Conservation (phyloP, 2,329 filamentous ascomycete species). For the Aaosphaeria arxii region DNA sequence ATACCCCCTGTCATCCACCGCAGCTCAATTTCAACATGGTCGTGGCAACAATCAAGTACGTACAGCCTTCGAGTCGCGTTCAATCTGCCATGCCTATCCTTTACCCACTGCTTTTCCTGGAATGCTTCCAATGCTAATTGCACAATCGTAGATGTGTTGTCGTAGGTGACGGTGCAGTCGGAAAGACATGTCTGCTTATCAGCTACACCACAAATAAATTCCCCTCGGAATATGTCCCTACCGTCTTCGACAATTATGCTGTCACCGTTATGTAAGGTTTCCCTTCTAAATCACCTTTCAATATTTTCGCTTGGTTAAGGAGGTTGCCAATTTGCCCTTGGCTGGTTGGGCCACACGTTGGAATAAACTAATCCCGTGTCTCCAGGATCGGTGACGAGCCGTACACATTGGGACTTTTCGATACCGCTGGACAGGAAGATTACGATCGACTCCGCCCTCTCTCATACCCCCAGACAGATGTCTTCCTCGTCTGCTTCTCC, state of each 20-base stretch:
- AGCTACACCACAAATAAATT: slow-evolving; percentile 99
- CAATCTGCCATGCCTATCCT: background rate
- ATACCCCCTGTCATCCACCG: background rate
- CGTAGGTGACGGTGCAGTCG: slow-evolving; percentile 97
- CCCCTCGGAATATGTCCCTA: slow-evolving; percentile 98
- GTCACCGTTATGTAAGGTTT: slow-evolving; percentile 93
- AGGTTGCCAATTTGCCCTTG: no score
- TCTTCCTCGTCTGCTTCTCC: slow-evolving; percentile 98
- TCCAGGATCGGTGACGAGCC: slow-evolving; percentile 96
- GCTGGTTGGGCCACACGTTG: background rate
- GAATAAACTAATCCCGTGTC: no score
- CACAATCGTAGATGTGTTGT: slow-evolving; percentile 77
- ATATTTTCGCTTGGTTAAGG: no score
- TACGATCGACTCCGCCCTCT: slow-evolving; percentile 95
- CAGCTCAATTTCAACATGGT: slow-evolving; percentile 27
- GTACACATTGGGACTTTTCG: slow-evolving; percentile 94
- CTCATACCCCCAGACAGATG: slow-evolving; percentile 97
- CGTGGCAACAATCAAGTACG: slow-evolving; percentile 43
- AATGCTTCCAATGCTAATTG: no score
- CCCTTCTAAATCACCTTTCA: no score
- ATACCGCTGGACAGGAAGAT: slow-evolving; percentile 99
- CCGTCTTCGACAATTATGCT: slow-evolving; percentile 99
- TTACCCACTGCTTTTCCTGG: no score
- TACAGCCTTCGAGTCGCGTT: slow-evolving; percentile 2
- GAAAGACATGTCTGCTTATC: slow-evolving; percentile 98